These are phyloP conservation scores for Juncus effusus DNA, from an alignment of 176 grass and related monocot species.

Conservation along the genomic window DNA sequence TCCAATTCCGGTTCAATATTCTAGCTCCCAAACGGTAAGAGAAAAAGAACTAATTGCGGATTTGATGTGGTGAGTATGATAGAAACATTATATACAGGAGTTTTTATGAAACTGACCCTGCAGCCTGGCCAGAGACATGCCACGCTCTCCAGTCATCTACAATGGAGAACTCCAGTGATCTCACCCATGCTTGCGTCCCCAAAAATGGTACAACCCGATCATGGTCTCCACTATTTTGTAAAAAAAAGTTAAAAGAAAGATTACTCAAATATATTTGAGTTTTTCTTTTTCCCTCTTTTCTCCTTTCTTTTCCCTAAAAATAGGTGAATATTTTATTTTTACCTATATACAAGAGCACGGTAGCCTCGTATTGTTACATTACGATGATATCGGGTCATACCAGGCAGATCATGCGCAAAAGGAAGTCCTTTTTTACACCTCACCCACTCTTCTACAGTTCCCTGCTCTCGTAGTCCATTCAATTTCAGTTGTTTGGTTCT, in stretches of 20 bases:
- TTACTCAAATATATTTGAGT: not conserved
- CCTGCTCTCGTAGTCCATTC: constrained; percentile 17
- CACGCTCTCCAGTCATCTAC: constrained; percentile 47
- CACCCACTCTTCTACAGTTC: constrained; percentile 34
- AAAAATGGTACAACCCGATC: constrained; percentile 33
- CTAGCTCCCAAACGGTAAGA: too few species aligned
- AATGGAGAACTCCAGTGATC: constrained; percentile 42
- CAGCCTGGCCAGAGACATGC: constrained; percentile 38
- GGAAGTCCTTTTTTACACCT: constrained; percentile 22
- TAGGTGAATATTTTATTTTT: not conserved
- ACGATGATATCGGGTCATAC: constrained; percentile 27
- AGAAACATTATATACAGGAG: too few species aligned
- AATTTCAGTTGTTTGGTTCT: too few species aligned
- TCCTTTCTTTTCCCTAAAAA: not conserved
- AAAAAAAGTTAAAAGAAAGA: not conserved
- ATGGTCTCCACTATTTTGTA: constrained; percentile 33
- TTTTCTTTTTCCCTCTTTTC: constrained; percentile 24
- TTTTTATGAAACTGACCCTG: constrained; percentile 32
- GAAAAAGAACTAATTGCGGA: too few species aligned
- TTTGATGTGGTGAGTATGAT: too few species aligned
- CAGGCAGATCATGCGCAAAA: not conserved
- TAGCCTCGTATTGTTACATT: constrained; percentile 38
- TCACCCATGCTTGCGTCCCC: constrained; percentile 43
- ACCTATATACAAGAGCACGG: constrained; percentile 36
- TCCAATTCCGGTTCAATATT: too few species aligned